Base-by-base conservation (phyloP, 2,329 filamentous ascomycete species). In the Botrytis aclada region DNA sequence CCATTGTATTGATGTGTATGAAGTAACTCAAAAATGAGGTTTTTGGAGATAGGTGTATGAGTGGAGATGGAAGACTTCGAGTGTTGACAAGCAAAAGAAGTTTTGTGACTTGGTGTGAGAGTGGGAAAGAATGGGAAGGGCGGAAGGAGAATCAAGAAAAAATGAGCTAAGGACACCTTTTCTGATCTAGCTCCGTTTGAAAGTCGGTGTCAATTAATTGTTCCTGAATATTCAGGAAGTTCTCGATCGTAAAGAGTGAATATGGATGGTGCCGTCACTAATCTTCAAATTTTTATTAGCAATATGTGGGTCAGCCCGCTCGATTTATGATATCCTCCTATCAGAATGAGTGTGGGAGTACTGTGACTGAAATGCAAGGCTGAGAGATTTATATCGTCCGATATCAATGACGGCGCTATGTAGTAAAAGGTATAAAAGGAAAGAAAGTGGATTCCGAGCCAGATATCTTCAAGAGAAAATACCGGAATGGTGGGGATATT, bases 1-100 rank as follows among this genome's bases (percentile, higher is more conserved):
- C 90, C 92, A 94, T 94, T 93, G 88, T 89, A 88, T 90, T 85
- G 86, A 86, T 84, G 74, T 72, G 73, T 73, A 66, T 73, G 65
- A 54, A 74, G 69, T 70, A 62, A 71, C 43, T 32, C 47, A 64
- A 60, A 71, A 63, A 64, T 77, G 74, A 73, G 73, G 71, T 64
- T 74, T 71, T 70, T 72, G 70, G 58, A 62, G 70, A 73, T 72
- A 66, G 65, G 47, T 62, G 37, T 66, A 63, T 41, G 69, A 72
- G 72, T 71, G 60, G 66, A 63, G 66, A 72, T 73, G 62, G 66
- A 64, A 72, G 60, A 67, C 32, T 54, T 60, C 39, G 61, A 74
- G 51, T 51, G 63, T 64, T 67, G 62, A 72, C 63, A 69, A 45
- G 22, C 56, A 69, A 41, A 72, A 51, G 64, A 63, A 69, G 54